These are phyloP conservation scores for Ustilago xerochloae DNA, from an alignment of 1,284 basidiomycete genomes.

Conservation along the genomic window DNA sequence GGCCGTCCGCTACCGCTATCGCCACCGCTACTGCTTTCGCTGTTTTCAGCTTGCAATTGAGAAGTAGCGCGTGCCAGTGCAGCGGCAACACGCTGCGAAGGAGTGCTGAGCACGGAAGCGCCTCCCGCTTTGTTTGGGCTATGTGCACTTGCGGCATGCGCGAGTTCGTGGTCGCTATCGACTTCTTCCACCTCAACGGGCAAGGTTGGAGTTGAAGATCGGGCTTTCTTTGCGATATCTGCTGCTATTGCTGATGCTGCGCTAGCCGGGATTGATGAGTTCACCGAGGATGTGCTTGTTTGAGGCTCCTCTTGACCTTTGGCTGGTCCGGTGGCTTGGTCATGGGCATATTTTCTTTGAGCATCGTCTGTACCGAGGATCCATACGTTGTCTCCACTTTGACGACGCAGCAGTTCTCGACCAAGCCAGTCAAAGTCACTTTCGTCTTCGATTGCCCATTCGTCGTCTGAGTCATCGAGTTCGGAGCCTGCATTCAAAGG, in stretches of 20 bases:
- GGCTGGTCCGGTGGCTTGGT: too few species aligned
- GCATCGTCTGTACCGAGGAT: constrained; percentile 41
- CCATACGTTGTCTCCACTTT: constrained; percentile 42
- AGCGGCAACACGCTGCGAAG: constrained; percentile 26
- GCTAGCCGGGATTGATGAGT: background rate
- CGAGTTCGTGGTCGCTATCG: constrained; percentile 19
- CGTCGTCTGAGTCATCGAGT: constrained; percentile 13
- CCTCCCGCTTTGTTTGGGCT: background rate
- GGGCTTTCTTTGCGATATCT: background rate
- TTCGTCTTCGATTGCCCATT: constrained; percentile 43
- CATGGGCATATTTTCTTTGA: background rate
- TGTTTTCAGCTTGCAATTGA: background rate
- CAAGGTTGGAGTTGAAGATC: background rate
- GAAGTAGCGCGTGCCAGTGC: constrained; percentile 21
- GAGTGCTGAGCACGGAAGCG: background rate
- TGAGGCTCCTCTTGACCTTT: too few species aligned
- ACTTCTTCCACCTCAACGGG: constrained; percentile 28
- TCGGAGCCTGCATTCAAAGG: background rate
- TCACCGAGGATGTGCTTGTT: too few species aligned
- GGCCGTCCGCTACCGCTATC: background rate
- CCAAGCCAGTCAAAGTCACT: constrained; percentile 57
- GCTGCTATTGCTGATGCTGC: background rate
- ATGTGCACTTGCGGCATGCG: background rate
- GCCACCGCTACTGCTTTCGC: background rate
- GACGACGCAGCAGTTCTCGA: constrained; percentile 39